These are phyloP conservation scores for Ophiocordyceps camponoti-floridani DNA, from an alignment of 2,329 filamentous ascomycete genomes.

Conservation along the genomic window DNA sequence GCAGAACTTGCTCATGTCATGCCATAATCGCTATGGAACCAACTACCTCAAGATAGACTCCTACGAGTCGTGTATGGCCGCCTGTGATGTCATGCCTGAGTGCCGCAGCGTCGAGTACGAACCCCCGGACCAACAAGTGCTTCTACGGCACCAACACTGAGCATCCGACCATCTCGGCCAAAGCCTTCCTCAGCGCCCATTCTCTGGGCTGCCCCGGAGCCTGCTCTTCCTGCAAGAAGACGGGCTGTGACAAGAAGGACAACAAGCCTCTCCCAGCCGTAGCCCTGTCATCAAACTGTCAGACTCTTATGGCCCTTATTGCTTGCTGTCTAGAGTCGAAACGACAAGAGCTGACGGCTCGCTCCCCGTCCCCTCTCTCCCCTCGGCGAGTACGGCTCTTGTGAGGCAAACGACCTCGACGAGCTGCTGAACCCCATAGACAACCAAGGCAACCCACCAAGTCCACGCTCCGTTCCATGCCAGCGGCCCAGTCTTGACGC, in stretches of 20 bases:
- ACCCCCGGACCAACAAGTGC: slow-evolving; percentile 3
- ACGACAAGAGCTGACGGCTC: neutral
- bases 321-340: no score
- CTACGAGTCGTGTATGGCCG: slow-evolving; percentile 3
- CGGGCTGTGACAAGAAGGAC: slow-evolving; percentile 2
- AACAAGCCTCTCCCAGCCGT: neutral
- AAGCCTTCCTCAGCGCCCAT: slow-evolving; percentile 5
- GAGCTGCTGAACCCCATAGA: neutral
- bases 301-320: no score
- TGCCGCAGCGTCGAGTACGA: slow-evolving; percentile 6
- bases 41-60: slow-evolving; percentile 2
- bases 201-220: slow-evolving; percentile 3
- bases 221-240: slow-evolving; percentile 1
- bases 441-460: neutral
- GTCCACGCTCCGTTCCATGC: slow-evolving; percentile 1
- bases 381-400: neutral
- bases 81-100: slow-evolving; percentile 4
- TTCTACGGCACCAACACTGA: slow-evolving; percentile 3
- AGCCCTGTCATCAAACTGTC: no score
- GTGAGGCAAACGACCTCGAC: neutral
- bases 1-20: slow-evolving; percentile 5
- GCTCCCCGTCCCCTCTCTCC: neutral
- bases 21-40: slow-evolving; percentile 5
- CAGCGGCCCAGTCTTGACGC: neutral
- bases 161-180: slow-evolving; percentile 3